phyloP scores from a whole-genome alignment of 164 flowering plant species.

The Piper longum region DNA sequence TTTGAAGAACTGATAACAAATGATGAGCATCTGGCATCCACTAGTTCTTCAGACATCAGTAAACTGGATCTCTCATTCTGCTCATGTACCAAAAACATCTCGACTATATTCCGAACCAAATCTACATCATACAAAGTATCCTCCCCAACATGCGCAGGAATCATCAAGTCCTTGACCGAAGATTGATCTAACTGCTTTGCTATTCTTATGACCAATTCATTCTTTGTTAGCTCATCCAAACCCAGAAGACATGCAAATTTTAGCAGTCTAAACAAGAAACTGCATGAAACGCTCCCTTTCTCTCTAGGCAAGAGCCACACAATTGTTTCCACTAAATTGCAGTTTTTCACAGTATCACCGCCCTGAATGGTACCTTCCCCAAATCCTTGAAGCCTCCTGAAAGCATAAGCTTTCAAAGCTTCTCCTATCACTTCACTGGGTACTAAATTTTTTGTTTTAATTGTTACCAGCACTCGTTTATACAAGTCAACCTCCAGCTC shows the following conservation, averaged over 20 bases:
- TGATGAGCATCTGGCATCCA: constrained; percentile 31
- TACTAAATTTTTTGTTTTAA: constrained; percentile 39
- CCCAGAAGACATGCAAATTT: constrained; percentile 55
- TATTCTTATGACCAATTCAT: constrained; percentile 48
- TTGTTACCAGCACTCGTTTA: constrained; percentile 39
- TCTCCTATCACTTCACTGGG: constrained; percentile 60
- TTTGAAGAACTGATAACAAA: constrained; percentile 64
- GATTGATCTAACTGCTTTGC: constrained; percentile 84
- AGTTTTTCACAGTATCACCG: constrained; percentile 26
- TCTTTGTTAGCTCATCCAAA: constrained; percentile 36
- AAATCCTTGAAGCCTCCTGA: constrained; percentile 53
- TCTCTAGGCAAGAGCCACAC: constrained; percentile 63
- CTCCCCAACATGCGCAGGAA: constrained; percentile 39
- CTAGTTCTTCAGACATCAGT: constrained; percentile 26
- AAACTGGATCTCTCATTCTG: constrained; percentile 21
- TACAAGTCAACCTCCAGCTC: constrained; percentile 75
- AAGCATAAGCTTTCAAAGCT: constrained; percentile 68
- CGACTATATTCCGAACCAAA: constrained; percentile 44
- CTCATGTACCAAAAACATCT: constrained; percentile 53
- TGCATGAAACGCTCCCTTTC: constrained; percentile 62
- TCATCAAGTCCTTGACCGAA: constrained; percentile 55
- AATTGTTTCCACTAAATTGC: constrained; percentile 42
- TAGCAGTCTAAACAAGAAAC: constrained; percentile 63
- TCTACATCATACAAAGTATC: constrained; percentile 47
- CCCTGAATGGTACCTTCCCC: constrained; percentile 31